A percentile compares a stretch with the other conserved stretches of the same genome.
phyloP scores from a whole-genome alignment of 306 rosid species.

The Medicago arabica region DNA sequence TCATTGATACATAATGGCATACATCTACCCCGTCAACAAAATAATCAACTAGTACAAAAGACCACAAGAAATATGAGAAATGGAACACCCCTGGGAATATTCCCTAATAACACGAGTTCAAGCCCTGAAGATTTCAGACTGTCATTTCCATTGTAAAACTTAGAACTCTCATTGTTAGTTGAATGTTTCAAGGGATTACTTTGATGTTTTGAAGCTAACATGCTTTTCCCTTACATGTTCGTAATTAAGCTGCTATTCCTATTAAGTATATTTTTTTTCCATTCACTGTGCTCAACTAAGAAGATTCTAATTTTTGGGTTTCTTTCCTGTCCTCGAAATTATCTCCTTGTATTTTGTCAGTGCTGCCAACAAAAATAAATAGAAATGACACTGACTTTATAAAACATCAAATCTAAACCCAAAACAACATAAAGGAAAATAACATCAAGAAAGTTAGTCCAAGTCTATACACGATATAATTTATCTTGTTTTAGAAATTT shows the following conservation, averaged over 20 bases:
- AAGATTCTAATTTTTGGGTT: conserved; percentile 51
- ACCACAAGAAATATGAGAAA: conserved; percentile 14
- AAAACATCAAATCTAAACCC: conserved; percentile 36
- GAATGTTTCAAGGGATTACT: conserved; percentile 15
- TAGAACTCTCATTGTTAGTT: conserved; percentile 19
- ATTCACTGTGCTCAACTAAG: conserved; percentile 31
- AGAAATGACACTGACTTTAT: conserved; percentile 25
- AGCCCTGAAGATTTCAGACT: conserved; percentile 7
- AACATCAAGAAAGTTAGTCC: conserved; percentile 13
- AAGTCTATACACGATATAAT: conserved; percentile 13
- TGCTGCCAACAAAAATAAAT: conserved; percentile 51
- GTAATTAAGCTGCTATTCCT: conserved; percentile 31
- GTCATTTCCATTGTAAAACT: conserved; percentile 9
- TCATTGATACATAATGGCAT: conserved; percentile 19
- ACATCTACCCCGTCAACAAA: neutral
- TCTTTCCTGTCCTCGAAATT: conserved; percentile 58
- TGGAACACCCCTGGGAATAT: neutral
- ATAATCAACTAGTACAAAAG: conserved; percentile 11
- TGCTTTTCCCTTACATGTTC: conserved; percentile 9
- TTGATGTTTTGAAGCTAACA: conserved; percentile 7
- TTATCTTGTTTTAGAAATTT: conserved; percentile 21
- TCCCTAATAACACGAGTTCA: neutral
- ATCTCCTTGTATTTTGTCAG: conserved; percentile 66
- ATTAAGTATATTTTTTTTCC: conserved; percentile 18
- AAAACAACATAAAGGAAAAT: conserved; percentile 32